Evolutionary conservation across 2,329 filamentous ascomycete species (phyloP), one percentile per base, ranked within the genome.

Genomic region (Exophiala viscosa): DNA sequence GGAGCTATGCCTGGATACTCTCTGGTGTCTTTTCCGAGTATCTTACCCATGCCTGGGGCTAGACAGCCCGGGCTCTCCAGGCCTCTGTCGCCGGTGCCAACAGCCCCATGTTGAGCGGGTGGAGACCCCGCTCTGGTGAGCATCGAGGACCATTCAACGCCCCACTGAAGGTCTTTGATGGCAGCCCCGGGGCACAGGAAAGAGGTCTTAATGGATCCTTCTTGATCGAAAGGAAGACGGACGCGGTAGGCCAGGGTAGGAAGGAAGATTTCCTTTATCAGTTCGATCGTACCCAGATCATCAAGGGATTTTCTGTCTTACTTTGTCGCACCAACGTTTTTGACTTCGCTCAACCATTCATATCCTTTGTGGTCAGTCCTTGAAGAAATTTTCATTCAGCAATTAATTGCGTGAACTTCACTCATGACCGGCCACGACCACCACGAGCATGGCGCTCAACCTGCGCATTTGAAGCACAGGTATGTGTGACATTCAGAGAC

Each of bases 401-500:
- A 14, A n/a, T 9, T 39, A 9, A 9, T 14, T 39, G 3, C 17
- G 15, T 23, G 13, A 20, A 18, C 7, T 20, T 31, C 50, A 31
- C 50, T 46, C 51, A 47, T 48, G 38, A 50, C 40, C 40, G 42
- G 15, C 31, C 23, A 35, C 31, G 31, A 23, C 44, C 31, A 36
- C 31, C 44, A 46, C 20, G 44, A 46, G n/a, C 55, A 58, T 38
- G 55, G 45, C 11, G 48, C 43, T 14, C 51, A 50, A 15, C 39
- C 52, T 23, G 23, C 55, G 13, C 55, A 58, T 45, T 49, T 58
- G 45, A 58, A 58, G 38, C 55, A 58, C 55, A 58, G 55, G 55
- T 55, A 48, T 33, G 55, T 45, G n/a, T 39, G 17, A 15, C 14
- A 36, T 36, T 15, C 13, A 23, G 15, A 20, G 8, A 41, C 17